A percentile compares a stretch with the other conserved stretches of the same genome.
Evolutionary conservation across 345 rosid genomes (phyloP).

Genomic region (Carallia brachiata): DNA sequence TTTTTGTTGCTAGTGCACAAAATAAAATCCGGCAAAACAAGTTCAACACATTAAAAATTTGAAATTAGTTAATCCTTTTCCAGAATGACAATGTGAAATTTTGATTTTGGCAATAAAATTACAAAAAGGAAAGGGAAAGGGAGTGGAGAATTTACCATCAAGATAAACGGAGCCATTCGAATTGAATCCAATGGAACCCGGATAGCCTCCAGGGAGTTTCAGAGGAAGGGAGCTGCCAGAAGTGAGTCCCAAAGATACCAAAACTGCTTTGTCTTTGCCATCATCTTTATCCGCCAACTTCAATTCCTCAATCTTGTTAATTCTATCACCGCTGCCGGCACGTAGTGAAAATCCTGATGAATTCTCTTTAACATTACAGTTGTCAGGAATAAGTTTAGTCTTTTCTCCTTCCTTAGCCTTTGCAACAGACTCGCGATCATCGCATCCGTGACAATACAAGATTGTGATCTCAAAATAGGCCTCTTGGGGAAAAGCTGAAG

Average conservation of each 20-base stretch:
- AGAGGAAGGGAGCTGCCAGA: slow-evolving; percentile 50
- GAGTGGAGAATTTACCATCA: slow-evolving; percentile 52
- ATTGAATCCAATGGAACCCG: slow-evolving; percentile 86
- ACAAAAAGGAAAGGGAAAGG: background rate
- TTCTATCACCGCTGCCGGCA: slow-evolving; percentile 23
- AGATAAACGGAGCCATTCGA: slow-evolving; percentile 79
- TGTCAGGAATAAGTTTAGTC: slow-evolving; percentile 55
- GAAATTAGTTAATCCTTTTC: too few species aligned
- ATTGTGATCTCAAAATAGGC: slow-evolving; percentile 89
- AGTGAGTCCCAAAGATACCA: slow-evolving; percentile 64
- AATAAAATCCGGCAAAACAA: background rate
- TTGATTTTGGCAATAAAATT: background rate
- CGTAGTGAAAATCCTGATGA: slow-evolving; percentile 54
- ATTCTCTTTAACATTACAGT: slow-evolving; percentile 29
- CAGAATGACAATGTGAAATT: background rate
- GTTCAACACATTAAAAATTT: background rate
- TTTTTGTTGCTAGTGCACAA: slow-evolving; percentile 5
- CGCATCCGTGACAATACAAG: slow-evolving; percentile 25
- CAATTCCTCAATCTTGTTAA: slow-evolving; percentile 40
- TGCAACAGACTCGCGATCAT: slow-evolving; percentile 17
- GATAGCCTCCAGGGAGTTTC: slow-evolving; percentile 74
- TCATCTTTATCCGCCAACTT: slow-evolving; percentile 39
- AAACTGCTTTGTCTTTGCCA: slow-evolving; percentile 27
- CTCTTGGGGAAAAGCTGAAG: slow-evolving; percentile 80
- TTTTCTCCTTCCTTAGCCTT: slow-evolving; percentile 56